Base-by-base conservation (phyloP, 306 rosid genomes). In the Senna tora region DNA sequence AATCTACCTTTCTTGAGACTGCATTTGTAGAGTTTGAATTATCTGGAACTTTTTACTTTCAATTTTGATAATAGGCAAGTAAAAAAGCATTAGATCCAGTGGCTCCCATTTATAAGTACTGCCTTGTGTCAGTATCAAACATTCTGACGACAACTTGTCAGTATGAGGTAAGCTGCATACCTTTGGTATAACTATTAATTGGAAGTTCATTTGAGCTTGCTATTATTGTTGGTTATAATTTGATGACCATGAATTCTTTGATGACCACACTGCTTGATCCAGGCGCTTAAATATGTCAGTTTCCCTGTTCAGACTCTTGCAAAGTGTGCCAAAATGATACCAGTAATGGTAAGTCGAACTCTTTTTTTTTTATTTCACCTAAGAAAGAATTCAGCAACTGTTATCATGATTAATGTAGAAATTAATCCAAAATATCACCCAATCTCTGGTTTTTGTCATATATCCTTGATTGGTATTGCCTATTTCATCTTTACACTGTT, bases 211-310 rank as follows among this genome's bases (percentile, higher is more conserved):
- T 16, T 62, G 38, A 39, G 49, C 50, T 21, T 56, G 70, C 42
- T 19, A 41, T 33, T 16, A 36, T 71, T 60, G 17, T 71, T 41
- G 74, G 43, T 56, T 60, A 38, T 51, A 61, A 17, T 63, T 38
- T 75, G 52, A 42, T 47, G 39, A 20, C 28, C 53, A 8, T 70
- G 34, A 41, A 50, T 34, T 17, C 66, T 73, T 74, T 47, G 22
- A 28, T 65, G 46, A 53, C 57, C 30, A 11, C 33, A 22, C 61
- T 19, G 60, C 50, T 71, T 81, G 36, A 58, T 81, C n/a, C 87
- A 94, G 99, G 99, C 99, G 65, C 97, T 94, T 77, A 94, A 94
- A 83, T 94, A 94, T 72, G 99, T 94, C 65, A 91, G 97, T 62
- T 94, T 94, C 84, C 99, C 99, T 41, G 92, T 94, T 79, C 97